Conservation (phyloP, 2,329 filamentous ascomycete genomes). For the Pseudopyricularia javanii region DNA sequence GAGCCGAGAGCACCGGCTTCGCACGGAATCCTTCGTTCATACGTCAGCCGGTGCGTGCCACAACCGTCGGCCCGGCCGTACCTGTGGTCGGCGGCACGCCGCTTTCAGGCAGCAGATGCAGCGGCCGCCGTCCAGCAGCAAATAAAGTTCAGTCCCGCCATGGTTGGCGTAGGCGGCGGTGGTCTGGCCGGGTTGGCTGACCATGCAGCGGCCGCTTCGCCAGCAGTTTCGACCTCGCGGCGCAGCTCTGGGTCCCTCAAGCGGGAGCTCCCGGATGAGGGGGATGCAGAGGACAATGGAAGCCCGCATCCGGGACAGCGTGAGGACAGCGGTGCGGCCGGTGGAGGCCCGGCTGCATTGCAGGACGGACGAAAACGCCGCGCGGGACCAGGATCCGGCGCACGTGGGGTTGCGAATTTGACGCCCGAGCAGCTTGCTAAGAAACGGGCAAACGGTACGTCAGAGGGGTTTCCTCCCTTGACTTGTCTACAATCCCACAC, state of each 20-base stretch:
- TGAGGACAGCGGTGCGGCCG: neutral
- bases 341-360: neutral
- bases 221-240: neutral
- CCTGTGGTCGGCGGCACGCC: neutral
- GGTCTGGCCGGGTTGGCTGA: neutral
- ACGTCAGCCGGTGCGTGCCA: too few relatives aligned
- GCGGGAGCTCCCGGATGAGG: neutral
- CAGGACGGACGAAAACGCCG: conserved; percentile 10
- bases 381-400: conserved; percentile 1
- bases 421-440: conserved; percentile 66
- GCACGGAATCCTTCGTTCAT: too few relatives aligned
- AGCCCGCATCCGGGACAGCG: neutral
- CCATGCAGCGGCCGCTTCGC: neutral
- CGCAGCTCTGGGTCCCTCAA: conserved; percentile 1
- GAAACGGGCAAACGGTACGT: conserved; percentile 43
- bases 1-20: too few relatives aligned
- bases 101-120: neutral
- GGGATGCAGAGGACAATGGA: neutral
- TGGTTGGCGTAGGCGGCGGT: neutral
- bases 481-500: neutral
- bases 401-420: conserved; percentile 29
- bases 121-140: neutral
- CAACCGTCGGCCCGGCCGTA: too few relatives aligned
- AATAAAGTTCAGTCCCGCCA: neutral
- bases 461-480: conserved; percentile 9